Conservation (phyloP, 2,329 filamentous ascomycete genomes). For the Beauveria scarabaeidicola region DNA sequence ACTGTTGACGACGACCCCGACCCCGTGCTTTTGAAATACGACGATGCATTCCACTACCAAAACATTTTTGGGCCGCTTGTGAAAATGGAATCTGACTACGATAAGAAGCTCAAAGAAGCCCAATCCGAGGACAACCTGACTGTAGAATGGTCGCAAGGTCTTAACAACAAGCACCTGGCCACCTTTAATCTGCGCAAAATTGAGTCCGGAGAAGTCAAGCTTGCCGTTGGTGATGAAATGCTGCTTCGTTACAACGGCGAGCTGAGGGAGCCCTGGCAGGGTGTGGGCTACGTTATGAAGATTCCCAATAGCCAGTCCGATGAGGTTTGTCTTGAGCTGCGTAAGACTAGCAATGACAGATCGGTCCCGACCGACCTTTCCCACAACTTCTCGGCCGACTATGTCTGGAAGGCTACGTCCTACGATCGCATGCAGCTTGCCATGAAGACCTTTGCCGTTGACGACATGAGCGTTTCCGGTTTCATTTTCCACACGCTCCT, state of each 20-base stretch:
- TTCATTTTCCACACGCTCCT: conserved; percentile 98
- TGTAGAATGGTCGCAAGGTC: conserved; percentile 86
- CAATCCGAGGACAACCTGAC: conserved; percentile 94
- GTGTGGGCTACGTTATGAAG: conserved; percentile 97
- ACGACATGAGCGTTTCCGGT: conserved; percentile 96
- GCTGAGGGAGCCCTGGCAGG: conserved; percentile 86
- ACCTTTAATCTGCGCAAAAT: conserved; percentile 96
- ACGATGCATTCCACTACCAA: conserved; percentile 96
- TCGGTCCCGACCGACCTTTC: conserved; percentile 92
- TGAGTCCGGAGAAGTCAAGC: conserved; percentile 93
- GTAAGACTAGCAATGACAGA: conserved; percentile 92
- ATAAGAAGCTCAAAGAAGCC: conserved; percentile 96
- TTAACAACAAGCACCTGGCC: conserved; percentile 95
- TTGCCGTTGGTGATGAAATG: conserved; percentile 98
- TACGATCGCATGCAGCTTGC: conserved; percentile 99
- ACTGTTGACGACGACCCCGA: conserved; percentile 93
- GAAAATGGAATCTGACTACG: conserved; percentile 98
- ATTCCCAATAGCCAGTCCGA: conserved; percentile 99
- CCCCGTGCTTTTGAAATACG: conserved; percentile 85
- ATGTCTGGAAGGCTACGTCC: conserved; percentile 98
- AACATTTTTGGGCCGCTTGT: conserved; percentile 97
- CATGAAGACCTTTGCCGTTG: conserved; percentile 97
- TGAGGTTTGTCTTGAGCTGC: conserved; percentile 89
- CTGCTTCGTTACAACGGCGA: conserved; percentile 93
- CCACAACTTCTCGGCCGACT: conserved; percentile 96